These are phyloP conservation scores for Penstemon eatonii DNA, from an alignment of 257 asterid species.

Conservation along the genomic window DNA sequence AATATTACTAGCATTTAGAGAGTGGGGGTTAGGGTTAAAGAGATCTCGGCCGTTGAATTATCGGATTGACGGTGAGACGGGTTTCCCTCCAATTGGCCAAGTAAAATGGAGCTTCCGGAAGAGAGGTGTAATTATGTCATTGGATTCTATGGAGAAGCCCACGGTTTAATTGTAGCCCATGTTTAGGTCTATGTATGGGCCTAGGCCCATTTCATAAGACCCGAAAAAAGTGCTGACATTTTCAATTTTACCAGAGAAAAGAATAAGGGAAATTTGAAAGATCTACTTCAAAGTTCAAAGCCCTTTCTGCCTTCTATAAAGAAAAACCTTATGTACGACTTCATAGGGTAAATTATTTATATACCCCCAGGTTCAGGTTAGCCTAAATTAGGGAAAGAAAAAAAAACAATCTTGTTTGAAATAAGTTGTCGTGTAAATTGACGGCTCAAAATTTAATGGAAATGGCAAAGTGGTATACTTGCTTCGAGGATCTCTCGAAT, in stretches of 20 bases:
- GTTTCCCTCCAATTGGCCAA: constrained; percentile 35
- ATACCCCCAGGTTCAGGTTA: too few relatives aligned
- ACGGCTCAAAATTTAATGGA: too few relatives aligned
- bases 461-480: too few relatives aligned
- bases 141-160: neutral
- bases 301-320: too few relatives aligned
- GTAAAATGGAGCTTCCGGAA: constrained; percentile 25
- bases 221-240: neutral
- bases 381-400: too few relatives aligned
- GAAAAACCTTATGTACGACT: too few relatives aligned
- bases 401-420: too few relatives aligned
- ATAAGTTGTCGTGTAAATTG: too few relatives aligned
- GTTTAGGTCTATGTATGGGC: neutral
- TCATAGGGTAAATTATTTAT: too few relatives aligned
- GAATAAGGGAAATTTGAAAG: neutral
- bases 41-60: constrained; percentile 28
- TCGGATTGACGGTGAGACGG: constrained; percentile 33
- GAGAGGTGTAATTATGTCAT: neutral
- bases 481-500: too few relatives aligned
- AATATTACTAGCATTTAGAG: neutral
- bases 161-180: neutral
- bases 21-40: constrained; percentile 19
- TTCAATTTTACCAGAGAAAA: neutral
- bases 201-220: neutral
- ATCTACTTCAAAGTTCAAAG: neutral